Evolutionary conservation across 2,329 filamentous ascomycete species (phyloP), one percentile per base, ranked within the genome.

Genomic region (Fusarium sp.): DNA sequence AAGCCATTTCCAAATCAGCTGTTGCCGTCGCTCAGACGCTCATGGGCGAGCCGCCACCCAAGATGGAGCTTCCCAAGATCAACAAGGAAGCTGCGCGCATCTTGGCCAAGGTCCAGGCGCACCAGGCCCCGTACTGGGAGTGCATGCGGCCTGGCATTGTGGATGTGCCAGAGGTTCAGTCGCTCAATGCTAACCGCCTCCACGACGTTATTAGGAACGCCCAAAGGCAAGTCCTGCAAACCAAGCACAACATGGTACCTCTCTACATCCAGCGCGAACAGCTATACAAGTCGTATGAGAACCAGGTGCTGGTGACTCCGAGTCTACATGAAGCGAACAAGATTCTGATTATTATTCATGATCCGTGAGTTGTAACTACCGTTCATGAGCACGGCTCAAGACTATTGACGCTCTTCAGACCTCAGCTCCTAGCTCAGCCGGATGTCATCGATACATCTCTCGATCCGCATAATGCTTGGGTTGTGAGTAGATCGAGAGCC

Each of bases 1-100:
- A 91, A 57, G 97, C 97, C 1, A 99, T 99, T 68, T 97, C 97
- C 0, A 92, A 94, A 66, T 98, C 97, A 6, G 95, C 97, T 1
- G 88, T 98, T 6, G 95, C 96, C 4, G 97, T 99, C 1, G 97
- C 95, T 2, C 91, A 92, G 69, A 98, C 96, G 1, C 87, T 99
- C 52, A 98, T 99, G 95, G 95, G 97, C 25, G 95, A 99, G 79
- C 94, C 96, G 12, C 97, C 97, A 4, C 88, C 89, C 47, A 85
- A 87, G 77, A 88, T 92, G 81, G 81, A 84, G 15, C 81, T 92
- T 3, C 86, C 89, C 9, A 87, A 86, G 66, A 85, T 92, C 71
- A 90, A 88, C 80, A 87, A 85, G 75, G 88, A 90, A 22, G 90
- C 90, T 1, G 86, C 86, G 0, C 85, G 86, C 52, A 86, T 90